phyloP scores from a whole-genome alignment of 2,329 filamentous ascomycete genomes.

The Fusarium foetens region DNA sequence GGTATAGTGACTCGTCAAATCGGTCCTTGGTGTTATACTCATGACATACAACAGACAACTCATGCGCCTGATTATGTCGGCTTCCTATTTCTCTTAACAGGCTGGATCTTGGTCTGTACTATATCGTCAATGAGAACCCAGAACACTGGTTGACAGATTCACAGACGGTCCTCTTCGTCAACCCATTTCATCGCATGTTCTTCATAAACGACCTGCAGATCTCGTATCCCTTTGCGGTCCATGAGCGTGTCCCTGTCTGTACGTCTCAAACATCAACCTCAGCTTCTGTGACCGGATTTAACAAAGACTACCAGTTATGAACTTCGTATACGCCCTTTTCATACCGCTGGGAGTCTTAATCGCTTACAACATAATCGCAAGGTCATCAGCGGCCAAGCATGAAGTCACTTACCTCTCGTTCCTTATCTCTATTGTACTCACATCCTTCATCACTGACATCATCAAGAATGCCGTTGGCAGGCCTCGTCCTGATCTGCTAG shows the following conservation, averaged over 20 bases:
- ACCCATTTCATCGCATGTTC: slow-evolving; percentile 96
- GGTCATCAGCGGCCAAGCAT: slow-evolving; percentile 77
- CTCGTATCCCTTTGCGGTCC: slow-evolving; percentile 84
- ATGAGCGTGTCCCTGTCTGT: slow-evolving; percentile 85
- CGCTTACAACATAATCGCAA: slow-evolving; percentile 69
- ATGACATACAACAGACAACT: slow-evolving; percentile 65
- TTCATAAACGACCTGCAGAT: slow-evolving; percentile 85
- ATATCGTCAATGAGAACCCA: background rate
- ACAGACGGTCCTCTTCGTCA: slow-evolving; percentile 58
- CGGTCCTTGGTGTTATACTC: background rate
- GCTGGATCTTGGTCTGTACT: slow-evolving; percentile 68
- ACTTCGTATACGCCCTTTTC: slow-evolving; percentile 81
- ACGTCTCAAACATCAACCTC: slow-evolving; percentile 49
- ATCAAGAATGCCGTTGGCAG: slow-evolving; percentile 89
- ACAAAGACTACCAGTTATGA: slow-evolving; percentile 63
- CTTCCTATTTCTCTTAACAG: slow-evolving; percentile 73
- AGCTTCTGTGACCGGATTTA: background rate
- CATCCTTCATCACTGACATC: slow-evolving; percentile 85
- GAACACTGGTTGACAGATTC: background rate
- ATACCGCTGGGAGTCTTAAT: slow-evolving; percentile 75
- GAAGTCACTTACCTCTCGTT: slow-evolving; percentile 89
- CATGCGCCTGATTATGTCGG: slow-evolving; percentile 92
- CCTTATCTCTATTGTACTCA: slow-evolving; percentile 78
- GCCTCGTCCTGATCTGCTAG: slow-evolving; percentile 70
- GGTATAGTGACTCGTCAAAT: slow-evolving; percentile 45